Evolutionary conservation across 805 yeast species (phyloP), one percentile per base, ranked within the genome.

Genomic region (Metschnikowia baotianmanensis): DNA sequence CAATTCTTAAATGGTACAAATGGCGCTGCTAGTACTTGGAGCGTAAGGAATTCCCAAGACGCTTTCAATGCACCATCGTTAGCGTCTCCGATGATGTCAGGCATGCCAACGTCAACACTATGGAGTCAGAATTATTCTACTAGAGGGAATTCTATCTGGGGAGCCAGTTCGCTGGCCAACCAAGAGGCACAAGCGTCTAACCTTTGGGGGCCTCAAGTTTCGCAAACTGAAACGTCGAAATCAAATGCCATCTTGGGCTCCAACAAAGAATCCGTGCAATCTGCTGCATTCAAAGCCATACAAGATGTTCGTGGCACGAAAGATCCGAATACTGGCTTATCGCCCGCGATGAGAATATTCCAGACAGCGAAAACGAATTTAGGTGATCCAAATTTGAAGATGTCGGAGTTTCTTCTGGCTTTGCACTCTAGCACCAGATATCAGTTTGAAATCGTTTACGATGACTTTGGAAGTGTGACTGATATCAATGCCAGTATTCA

Each of bases 391-490:
- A 55, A 37, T 23, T 56, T 56, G 35, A 58, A 56, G 43, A 65
- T 52, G 47, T 69, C 58, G 44, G 68, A 52, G 28, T 65, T 58
- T 42, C 55, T 70, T 39, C 36, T 38, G 22, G 36, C 48, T 24
- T 40, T 52, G 31, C 46, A 40, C n/a, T 38, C 50, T 6, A 38
- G 47, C 24, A 40, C 37, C 19, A 19, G 19, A 28, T 57, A 62
- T 40, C 57, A 58, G 18, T 76, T 74, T 50, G 76, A 72, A 17
- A 56, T 72, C 30, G 50, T 68, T 17, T 69, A 67, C 49, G 78
- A 75, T 46, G 75, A 72, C 40, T 56, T 65, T 31, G 74, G 75
- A 1, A 63, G 61, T n/a, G 73, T 74, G 3, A 62, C 67, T 7
- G 72, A 65, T 47, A 60, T 74, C 26, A 67, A 69, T 13, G 43